Evolutionary conservation across 1,284 basidiomycete genomes (phyloP), one percentile per base, ranked within the genome.

Genomic region (Trametes hirsuta): DNA sequence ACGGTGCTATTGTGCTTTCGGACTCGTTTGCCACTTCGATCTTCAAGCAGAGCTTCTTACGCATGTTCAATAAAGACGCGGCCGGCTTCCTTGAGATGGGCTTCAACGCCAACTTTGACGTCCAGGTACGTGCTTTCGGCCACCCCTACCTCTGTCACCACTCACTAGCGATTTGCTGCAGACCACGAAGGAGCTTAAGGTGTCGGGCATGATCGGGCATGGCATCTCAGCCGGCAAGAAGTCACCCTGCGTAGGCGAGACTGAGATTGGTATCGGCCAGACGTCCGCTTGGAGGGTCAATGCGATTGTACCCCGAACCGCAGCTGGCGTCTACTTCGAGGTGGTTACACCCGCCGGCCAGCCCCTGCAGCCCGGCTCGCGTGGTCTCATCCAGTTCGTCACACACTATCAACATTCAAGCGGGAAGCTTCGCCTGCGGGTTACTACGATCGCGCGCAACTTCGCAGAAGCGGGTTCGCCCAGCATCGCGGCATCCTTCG

Each of bases 251-350:
- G 97, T 99, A 34, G 97, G 97, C 64, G 97, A 99, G 80, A 99
- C 97, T 1, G 97, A 99, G 77, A 99, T 99, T 64, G 97, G 97
- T 74, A 97, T 99, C 65, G 97, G 96, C 25, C 94, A 97, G 73
- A 99, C 97, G 0, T 98, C 95, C n/a, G 97, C 96, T 1, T 99
- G 97, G 97, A 98, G 95, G 79, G 85, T 99, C 67, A 98, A 97
- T 79, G 85, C 88, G 55, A 84, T 99, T 66, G 94, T 88, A 1
- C 94, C 95, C 14, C 90, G 86, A 64, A 96, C 95, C 1, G 91
- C 97, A 4, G 87, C 91, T 39, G 97, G 90, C 24, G 92, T 97
- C 53, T 99, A 99, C 82, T 98, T 99, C 74, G 97, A 99, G 74
- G 97, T 99, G 24, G 97, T 98, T 62, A 98, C 96, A 0, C 97